A percentile compares a stretch with the other conserved stretches of the same genome.
These are phyloP conservation scores for Rhizopogon rudus DNA, from an alignment of 768 basidiomycete genomes.

Conservation along the genomic window DNA sequence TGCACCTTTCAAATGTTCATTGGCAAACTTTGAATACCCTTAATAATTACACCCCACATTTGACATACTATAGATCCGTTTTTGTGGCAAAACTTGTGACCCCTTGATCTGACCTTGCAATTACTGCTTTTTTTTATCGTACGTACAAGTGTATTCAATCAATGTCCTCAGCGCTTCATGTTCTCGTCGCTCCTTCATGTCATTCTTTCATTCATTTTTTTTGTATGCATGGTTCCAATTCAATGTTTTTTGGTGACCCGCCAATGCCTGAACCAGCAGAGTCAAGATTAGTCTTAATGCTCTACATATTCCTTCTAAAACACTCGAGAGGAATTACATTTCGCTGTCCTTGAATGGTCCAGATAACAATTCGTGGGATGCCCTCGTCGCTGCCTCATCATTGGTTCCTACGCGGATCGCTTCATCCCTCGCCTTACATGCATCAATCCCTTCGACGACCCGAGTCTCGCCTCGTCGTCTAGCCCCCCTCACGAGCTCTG, in stretches of 20 bases:
- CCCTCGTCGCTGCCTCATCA: neutral
- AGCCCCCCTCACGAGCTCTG: constrained; percentile 31
- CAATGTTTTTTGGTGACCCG: neutral
- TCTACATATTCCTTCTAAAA: neutral
- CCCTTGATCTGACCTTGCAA: constrained; percentile 13
- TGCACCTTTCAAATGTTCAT: no score
- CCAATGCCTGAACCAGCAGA: no score
- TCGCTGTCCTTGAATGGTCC: constrained; percentile 8
- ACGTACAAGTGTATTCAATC: neutral
- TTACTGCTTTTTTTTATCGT: constrained; percentile 15
- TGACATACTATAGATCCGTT: constrained; percentile 17
- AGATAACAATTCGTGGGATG: neutral
- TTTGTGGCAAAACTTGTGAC: constrained; percentile 13
- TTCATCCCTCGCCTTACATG: constrained; percentile 26
- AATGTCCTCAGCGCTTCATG: constrained; percentile 13
- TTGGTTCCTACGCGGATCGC: constrained; percentile 3
- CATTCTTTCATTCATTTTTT: neutral
- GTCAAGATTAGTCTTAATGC: no score
- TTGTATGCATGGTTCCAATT: neutral
- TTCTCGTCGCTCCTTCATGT: constrained; percentile 13
- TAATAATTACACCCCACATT: constrained; percentile 12
- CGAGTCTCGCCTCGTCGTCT: constrained; percentile 30
- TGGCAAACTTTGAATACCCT: no score
- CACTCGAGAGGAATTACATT: neutral
- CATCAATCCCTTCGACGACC: constrained; percentile 27